These are phyloP conservation scores for Polygonum aviculare DNA, from an alignment of 148 eudicot genomes.

Conservation along the genomic window DNA sequence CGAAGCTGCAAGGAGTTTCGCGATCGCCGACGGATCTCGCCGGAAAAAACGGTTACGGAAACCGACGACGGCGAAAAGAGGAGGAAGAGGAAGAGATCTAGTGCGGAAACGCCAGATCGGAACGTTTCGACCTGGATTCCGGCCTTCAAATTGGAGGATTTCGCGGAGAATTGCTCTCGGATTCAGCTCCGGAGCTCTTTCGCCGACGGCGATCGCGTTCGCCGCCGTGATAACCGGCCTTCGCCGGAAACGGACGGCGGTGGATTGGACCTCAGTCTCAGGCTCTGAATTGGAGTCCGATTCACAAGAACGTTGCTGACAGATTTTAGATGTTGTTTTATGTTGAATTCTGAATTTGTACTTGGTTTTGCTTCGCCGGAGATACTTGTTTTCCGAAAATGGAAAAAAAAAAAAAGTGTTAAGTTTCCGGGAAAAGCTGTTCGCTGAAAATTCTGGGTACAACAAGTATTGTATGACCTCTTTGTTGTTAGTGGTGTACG, in stretches of 20 bases:
- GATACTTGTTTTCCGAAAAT: not conserved
- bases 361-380: not conserved
- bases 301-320: no score
- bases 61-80: slow-evolving; percentile 6
- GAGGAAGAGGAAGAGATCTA: not conserved
- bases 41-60: not conserved
- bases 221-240: not conserved
- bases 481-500: no score
- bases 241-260: not conserved
- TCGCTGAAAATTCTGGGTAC: not conserved
- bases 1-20: slow-evolving; percentile 24
- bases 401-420: not conserved
- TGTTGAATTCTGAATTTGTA: not conserved
- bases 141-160: slow-evolving; percentile 31
- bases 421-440: not conserved
- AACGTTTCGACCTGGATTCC: slow-evolving; percentile 17
- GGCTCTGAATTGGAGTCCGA: not conserved
- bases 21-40: not conserved
- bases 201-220: not conserved
- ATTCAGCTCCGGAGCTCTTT: not conserved
- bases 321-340: no score
- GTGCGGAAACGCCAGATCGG: not conserved
- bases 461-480: not conserved
- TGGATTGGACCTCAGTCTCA: slow-evolving; percentile 18
- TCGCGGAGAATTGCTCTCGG: slow-evolving; percentile 1